Evolutionary conservation across 148 eudicot genomes (phyloP).

Genomic region (Bassia scoparia): DNA sequence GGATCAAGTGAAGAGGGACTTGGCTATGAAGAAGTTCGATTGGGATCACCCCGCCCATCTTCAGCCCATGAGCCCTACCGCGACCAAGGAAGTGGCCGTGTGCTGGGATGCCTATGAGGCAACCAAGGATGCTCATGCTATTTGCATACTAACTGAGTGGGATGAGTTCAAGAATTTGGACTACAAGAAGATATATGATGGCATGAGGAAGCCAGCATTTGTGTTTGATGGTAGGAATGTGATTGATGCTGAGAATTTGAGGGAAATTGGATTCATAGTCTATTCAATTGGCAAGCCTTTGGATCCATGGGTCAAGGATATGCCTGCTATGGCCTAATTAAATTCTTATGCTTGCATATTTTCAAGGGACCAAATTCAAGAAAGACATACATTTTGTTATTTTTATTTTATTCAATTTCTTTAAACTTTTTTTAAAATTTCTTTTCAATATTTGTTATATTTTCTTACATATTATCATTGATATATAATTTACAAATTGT

Average conservation of each 20-base stretch:
- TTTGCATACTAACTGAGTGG: conserved; percentile 62
- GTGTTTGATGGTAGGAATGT: conserved; percentile 64
- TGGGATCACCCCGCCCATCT: conserved; percentile 61
- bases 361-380: background rate
- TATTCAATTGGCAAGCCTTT: conserved; percentile 66
- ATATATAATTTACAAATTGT: conserved; percentile 9
- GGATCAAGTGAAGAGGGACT: conserved; percentile 50
- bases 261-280: conserved; percentile 57
- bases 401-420: no score
- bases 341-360: background rate
- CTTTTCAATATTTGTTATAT: conserved; percentile 6
- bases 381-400: background rate
- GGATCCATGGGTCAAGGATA: conserved; percentile 65
- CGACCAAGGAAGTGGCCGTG: conserved; percentile 31
- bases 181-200: conserved; percentile 41
- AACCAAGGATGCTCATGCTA: conserved; percentile 50
- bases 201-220: conserved; percentile 60
- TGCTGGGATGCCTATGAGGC: conserved; percentile 47
- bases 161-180: conserved; percentile 54
- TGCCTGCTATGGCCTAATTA: conserved; percentile 50
- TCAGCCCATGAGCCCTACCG: conserved; percentile 38
- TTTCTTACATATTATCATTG: conserved; percentile 6
- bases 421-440: background rate
- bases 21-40: conserved; percentile 49
- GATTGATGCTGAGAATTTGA: conserved; percentile 46